Evolutionary conservation across 2,329 filamentous ascomycete species (phyloP).

Genomic region (Alternaria rosae): DNA sequence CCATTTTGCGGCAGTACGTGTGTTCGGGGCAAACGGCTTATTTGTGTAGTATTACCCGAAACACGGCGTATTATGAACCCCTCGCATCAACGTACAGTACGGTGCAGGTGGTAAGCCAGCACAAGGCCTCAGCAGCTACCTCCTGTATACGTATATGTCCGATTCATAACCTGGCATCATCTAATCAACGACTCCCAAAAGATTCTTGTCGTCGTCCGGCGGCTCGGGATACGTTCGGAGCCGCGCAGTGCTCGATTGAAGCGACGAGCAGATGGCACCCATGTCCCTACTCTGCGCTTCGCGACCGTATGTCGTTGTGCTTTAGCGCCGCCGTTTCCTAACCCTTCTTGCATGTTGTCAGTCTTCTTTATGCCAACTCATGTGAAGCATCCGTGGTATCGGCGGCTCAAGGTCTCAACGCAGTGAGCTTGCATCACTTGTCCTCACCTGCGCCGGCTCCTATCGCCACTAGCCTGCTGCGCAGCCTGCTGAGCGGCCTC

Average conservation of each 20-base stretch:
- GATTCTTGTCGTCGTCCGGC: background rate
- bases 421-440: background rate
- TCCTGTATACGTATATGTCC: background rate
- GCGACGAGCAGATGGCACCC: background rate
- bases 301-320: background rate
- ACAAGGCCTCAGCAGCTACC: background rate
- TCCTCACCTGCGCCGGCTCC: constrained; percentile 45
- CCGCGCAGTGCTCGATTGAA: background rate
- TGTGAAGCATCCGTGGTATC: background rate
- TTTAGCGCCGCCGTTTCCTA: background rate
- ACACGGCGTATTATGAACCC: background rate
- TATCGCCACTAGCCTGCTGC: constrained; percentile 48
- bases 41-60: background rate
- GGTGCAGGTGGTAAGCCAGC: background rate
- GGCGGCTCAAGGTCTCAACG: background rate
- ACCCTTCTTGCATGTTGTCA: background rate
- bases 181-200: background rate
- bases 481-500: constrained; percentile 48
- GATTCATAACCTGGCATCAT: background rate
- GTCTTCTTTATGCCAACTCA: background rate
- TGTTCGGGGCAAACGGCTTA: background rate
- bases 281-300: background rate
- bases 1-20: background rate
- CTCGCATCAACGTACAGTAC: background rate
- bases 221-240: background rate